phyloP scores from a whole-genome alignment of 202 grass and related monocot species.

The Hordeum pubiflorum region DNA sequence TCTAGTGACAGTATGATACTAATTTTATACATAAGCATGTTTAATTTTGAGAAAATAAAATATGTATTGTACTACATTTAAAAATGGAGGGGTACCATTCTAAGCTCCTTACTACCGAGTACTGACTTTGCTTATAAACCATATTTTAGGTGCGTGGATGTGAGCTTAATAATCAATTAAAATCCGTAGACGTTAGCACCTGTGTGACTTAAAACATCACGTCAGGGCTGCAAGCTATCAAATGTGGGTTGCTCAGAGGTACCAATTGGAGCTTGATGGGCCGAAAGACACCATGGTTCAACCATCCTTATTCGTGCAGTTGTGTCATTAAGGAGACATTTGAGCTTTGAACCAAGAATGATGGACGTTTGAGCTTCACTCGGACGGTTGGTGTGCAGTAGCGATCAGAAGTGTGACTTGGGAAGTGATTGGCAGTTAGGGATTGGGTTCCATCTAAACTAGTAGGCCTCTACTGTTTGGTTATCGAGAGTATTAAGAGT shows the following conservation, averaged over 20 bases:
- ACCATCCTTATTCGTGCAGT: not conserved
- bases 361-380: not conserved
- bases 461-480: not conserved
- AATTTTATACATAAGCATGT: too few relatives aligned
- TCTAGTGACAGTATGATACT: too few relatives aligned
- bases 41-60: too few relatives aligned
- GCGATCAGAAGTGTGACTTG: not conserved
- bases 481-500: not conserved
- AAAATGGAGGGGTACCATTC: too few relatives aligned
- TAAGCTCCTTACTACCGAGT: too few relatives aligned
- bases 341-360: not conserved
- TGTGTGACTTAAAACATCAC: not conserved
- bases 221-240: not conserved
- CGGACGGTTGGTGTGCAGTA: not conserved
- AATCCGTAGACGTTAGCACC: not conserved
- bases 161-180: too few relatives aligned
- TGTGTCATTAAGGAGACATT: not conserved
- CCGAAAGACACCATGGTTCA: not conserved
- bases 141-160: too few relatives aligned
- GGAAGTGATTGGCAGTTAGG: not conserved
- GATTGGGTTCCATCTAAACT: not conserved
- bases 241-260: not conserved
- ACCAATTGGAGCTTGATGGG: not conserved
- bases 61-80: too few relatives aligned
- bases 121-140: too few relatives aligned